Evolutionary conservation across 805 yeast genomes (phyloP), one percentile per base, ranked within the genome.

Genomic region (Cyberlindnera mississippiensis): DNA sequence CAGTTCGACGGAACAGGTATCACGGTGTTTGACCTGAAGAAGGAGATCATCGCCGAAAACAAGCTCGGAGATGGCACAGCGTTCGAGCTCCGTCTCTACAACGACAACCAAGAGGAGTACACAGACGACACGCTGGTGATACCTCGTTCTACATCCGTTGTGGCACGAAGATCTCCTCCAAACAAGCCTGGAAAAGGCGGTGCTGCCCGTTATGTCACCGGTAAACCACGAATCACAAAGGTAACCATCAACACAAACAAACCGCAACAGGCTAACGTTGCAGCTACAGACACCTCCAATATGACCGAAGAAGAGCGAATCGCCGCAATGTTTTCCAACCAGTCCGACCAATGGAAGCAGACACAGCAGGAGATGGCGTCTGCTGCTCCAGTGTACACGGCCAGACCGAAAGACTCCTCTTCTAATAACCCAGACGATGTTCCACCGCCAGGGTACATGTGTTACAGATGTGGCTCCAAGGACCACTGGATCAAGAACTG

Each of bases 401-500:
- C 44, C 2, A 76, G 71, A 55, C 72, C 73, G 19, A 32, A 28
- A n/a, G 37, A 38, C 19, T 14, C 40, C 2, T 19, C 46, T 4
- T 33, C 61, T 38, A 51, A 62, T 13, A 49, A 61, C 33, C 71
- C 51, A 56, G 95, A 87, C 43, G 90, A 83, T 50, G 73, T 77
- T 6, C 96, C 96, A 9, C 99, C 99, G 1, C 91, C 96, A 6
- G 96, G 96, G 1, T 93, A 93, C 56, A 84, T 91, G 60, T 93
- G 99, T 62, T 91, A 93, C 61, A 73, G 96, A 59, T 93, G 99
- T 68, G 98, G 98, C 37, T 87, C 85, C 22, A 86, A 88, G 62
- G 93, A 88, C 42, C 99, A 93, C 62, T 91, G 95, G 89, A 91
- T 93, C 45, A 85, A 85, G 58, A 87, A 89, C 55, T 93, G 99